These are phyloP conservation scores for Tulasnella sp. DNA, from an alignment of 768 basidiomycete genomes.

Conservation along the genomic window DNA sequence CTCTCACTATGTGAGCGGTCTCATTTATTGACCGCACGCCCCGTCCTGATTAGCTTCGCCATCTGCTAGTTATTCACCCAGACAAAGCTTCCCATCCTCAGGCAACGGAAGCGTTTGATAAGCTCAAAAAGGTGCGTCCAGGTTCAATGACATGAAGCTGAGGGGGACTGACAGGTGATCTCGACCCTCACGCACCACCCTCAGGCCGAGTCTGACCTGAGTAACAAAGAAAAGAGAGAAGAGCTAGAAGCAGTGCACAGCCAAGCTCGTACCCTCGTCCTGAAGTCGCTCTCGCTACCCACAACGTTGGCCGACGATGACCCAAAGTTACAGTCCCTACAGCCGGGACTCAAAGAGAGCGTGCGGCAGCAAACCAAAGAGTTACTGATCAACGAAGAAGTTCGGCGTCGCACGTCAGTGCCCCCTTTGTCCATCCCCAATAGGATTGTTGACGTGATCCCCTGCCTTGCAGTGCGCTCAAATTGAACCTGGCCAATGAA, in stretches of 20 bases:
- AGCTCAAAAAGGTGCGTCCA: slow-evolving; percentile 70
- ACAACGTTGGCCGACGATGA: slow-evolving; percentile 47
- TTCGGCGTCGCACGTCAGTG: slow-evolving; percentile 67
- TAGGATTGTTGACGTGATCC: background rate
- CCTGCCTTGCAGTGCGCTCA: slow-evolving; percentile 48
- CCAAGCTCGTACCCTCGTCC: slow-evolving; percentile 55
- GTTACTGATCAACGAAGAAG: slow-evolving; percentile 79
- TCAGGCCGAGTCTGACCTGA: slow-evolving; percentile 75
- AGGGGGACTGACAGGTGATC: background rate
- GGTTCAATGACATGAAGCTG: background rate
- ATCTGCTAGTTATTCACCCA: slow-evolving; percentile 77
- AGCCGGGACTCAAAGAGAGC: slow-evolving; percentile 53
- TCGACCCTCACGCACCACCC: background rate
- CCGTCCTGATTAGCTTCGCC: background rate
- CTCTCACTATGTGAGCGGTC: slow-evolving; percentile 61
- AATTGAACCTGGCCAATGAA: slow-evolving; percentile 85
- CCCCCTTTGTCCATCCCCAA: background rate
- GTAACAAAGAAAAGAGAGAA: slow-evolving; percentile 64
- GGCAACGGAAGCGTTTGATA: slow-evolving; percentile 86
- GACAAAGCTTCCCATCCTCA: slow-evolving; percentile 86
- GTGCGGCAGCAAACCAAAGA: slow-evolving; percentile 67
- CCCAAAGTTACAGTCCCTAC: slow-evolving; percentile 37
- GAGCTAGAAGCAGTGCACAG: slow-evolving; percentile 69
- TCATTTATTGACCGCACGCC: background rate
- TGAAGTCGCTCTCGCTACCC: slow-evolving; percentile 53